These are phyloP conservation scores for Candida xiaguanensis DNA, from an alignment of 805 yeast genomes.

Conservation along the genomic window DNA sequence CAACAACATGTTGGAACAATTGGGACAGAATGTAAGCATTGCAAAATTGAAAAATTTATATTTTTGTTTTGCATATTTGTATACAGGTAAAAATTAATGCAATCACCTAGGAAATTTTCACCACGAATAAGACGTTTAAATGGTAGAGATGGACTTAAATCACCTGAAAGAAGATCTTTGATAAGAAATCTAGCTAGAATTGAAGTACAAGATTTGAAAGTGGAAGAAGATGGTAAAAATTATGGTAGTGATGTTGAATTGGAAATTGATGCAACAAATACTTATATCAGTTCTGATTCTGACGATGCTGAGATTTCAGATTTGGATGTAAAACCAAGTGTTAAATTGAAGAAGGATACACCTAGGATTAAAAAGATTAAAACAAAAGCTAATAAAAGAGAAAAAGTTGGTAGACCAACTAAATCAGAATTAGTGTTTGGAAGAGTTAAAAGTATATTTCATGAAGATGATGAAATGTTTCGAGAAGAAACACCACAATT, in stretches of 20 bases:
- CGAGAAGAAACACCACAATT: not conserved
- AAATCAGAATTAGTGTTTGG: conserved; percentile 22
- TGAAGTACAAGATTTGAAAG: conserved; percentile 22
- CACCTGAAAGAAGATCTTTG: conserved; percentile 38
- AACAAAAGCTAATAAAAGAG: conserved; percentile 6
- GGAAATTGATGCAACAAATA: conserved; percentile 14
- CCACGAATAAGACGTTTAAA: conserved; percentile 35
- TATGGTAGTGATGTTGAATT: conserved; percentile 14
- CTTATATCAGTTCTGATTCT: not conserved
- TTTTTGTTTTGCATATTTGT: not conserved
- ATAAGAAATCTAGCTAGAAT: conserved; percentile 30
- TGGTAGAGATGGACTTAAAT: conserved; percentile 44
- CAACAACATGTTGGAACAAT: conserved; percentile 87
- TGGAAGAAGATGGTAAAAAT: conserved; percentile 33
- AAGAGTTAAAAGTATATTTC: conserved; percentile 32
- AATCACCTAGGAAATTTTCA: not conserved
- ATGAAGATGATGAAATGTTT: conserved; percentile 11
- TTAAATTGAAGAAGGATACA: conserved; percentile 5
- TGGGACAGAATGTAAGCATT: conserved; percentile 94
- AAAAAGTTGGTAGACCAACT: conserved; percentile 23
- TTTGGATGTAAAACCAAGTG: conserved; percentile 1
- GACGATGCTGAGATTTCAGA: conserved; percentile 1
- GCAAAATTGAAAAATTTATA: not conserved
- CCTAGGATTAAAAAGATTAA: conserved; percentile 12
- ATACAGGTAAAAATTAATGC: not conserved